Evolutionary conservation across 495 filamentous ascomycete species (phyloP).

Genomic region (Aspergillus carlsbadensis): DNA sequence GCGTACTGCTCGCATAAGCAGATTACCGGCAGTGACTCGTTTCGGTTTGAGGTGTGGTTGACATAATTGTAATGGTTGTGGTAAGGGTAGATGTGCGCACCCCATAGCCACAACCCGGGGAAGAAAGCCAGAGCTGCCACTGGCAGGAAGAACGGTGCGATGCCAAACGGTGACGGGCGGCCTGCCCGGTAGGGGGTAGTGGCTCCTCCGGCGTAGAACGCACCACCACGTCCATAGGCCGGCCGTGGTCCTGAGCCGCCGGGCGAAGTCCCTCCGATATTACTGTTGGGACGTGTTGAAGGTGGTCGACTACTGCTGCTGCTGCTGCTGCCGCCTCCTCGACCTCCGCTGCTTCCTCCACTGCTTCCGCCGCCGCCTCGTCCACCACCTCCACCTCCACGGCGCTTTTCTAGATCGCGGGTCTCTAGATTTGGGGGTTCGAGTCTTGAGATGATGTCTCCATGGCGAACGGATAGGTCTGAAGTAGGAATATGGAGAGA

Average conservation of each 20-base stretch:
- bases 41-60: constrained; percentile 42
- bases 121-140: constrained; percentile 57
- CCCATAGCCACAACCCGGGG: constrained; percentile 58
- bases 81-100: constrained; percentile 64
- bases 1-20: constrained; percentile 72
- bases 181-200: constrained; percentile 67
- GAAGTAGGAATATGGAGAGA: constrained; percentile 27
- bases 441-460: constrained; percentile 11
- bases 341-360: constrained; percentile 24
- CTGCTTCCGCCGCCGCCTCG: constrained; percentile 28
- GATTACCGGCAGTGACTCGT: constrained; percentile 68
- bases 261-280: constrained; percentile 62
- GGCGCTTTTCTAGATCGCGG: constrained; percentile 43
- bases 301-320: neutral
- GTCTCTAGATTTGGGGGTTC: constrained; percentile 39
- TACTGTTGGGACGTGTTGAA: constrained; percentile 23
- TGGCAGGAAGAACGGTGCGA: constrained; percentile 58
- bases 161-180: constrained; percentile 49
- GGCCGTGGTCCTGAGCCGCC: constrained; percentile 63
- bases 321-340: constrained; percentile 25
- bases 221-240: constrained; percentile 61
- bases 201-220: constrained; percentile 79
- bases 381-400: constrained; percentile 40
- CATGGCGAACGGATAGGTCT: constrained; percentile 25
- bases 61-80: constrained; percentile 58